Conservation (phyloP, 257 asterid genomes). For the Scutellaria barbata region DNA sequence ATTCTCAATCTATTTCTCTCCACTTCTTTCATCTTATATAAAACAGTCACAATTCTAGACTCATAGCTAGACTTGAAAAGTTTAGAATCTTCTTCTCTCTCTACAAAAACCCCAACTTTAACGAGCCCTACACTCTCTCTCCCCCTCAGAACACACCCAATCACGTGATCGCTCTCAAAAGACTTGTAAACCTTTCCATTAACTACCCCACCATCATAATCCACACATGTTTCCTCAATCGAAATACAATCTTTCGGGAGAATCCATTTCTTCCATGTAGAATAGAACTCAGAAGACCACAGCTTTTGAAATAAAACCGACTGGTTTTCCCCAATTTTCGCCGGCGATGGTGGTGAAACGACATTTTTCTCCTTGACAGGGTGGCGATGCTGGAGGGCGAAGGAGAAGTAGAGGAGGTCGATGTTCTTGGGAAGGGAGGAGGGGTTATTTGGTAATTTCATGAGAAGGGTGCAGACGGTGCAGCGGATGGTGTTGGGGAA, state of each 20-base stretch:
- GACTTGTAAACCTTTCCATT: constrained; percentile 47
- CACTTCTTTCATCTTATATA: constrained; percentile 53
- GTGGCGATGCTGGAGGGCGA: constrained; percentile 40
- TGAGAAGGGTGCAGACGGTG: constrained; percentile 77
- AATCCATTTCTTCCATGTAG: constrained; percentile 75
- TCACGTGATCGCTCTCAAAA: constrained; percentile 42
- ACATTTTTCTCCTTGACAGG: constrained; percentile 39
- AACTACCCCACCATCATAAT: constrained; percentile 37
- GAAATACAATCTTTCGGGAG: constrained; percentile 53
- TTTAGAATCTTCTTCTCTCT: constrained; percentile 39
- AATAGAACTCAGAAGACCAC: constrained; percentile 67
- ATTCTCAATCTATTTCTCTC: constrained; percentile 48
- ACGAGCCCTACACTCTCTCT: constrained; percentile 57
- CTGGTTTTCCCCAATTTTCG: constrained; percentile 22
- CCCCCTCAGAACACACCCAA: constrained; percentile 53
- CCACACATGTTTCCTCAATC: constrained; percentile 37
- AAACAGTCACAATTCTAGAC: constrained; percentile 56
- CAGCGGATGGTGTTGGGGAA: constrained; percentile 77
- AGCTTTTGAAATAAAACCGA: constrained; percentile 37
- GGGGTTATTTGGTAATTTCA: constrained; percentile 57
- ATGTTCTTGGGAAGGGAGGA: constrained; percentile 88
- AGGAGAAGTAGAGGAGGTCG: constrained; percentile 79
- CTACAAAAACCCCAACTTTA: constrained; percentile 53
- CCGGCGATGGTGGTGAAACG: constrained; percentile 39
- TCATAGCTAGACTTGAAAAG: constrained; percentile 56